Percentiles rank a stretch among this genome's conserved stretches.
These are phyloP conservation scores for Primulina huaijiensis DNA, from an alignment of 257 asterid genomes.

Conservation along the genomic window DNA sequence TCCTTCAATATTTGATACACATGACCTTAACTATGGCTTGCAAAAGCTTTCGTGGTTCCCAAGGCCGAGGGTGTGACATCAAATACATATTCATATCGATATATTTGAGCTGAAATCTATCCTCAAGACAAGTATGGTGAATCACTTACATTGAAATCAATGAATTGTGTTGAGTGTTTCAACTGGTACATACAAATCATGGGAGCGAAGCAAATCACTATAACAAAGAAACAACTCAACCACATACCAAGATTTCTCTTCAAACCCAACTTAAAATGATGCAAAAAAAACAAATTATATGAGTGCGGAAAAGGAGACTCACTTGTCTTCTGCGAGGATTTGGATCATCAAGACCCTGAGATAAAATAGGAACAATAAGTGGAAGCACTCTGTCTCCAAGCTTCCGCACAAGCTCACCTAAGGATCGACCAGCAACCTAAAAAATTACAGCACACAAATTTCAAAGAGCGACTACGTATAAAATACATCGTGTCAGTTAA, in stretches of 20 bases:
- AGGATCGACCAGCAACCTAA: constrained; percentile 93
- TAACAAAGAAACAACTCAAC: neutral
- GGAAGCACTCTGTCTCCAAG: constrained; percentile 99
- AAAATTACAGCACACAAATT: constrained; percentile 17
- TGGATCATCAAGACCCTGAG: constrained; percentile 75
- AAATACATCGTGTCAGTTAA: constrained; percentile 9
- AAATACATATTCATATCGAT: too few species aligned
- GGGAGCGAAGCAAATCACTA: too few species aligned
- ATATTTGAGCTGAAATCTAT: too few species aligned
- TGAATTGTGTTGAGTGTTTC: too few species aligned
- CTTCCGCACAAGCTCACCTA: constrained; percentile 99
- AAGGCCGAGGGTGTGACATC: too few species aligned
- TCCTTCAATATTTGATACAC: too few species aligned
- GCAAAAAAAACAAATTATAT: constrained; percentile 9
- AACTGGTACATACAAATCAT: too few species aligned
- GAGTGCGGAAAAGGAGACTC: constrained; percentile 29
- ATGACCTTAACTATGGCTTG: too few species aligned
- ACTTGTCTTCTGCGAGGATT: constrained; percentile 94
- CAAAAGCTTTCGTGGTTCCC: too few species aligned
- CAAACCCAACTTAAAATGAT: constrained; percentile 7
- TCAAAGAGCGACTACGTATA: constrained; percentile 15
- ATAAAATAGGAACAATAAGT: constrained; percentile 78
- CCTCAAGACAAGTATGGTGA: too few species aligned
- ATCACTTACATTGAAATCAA: too few species aligned
- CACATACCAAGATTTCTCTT: constrained; percentile 1